phyloP scores from a whole-genome alignment of 78 protist genomes.

The Dictyostelium capitatum region DNA sequence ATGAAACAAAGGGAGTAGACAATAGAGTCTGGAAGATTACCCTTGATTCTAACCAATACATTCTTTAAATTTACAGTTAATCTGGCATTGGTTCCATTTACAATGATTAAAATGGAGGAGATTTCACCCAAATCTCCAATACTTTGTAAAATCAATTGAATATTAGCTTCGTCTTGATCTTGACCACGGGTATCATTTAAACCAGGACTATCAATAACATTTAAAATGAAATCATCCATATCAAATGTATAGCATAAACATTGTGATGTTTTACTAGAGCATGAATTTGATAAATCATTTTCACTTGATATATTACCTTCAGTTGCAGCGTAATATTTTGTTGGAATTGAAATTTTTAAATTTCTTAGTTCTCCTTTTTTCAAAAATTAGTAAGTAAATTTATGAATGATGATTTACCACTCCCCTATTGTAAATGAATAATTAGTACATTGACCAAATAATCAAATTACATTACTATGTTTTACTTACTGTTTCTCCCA shows the following conservation, averaged over 20 bases:
- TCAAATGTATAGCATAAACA: neutral
- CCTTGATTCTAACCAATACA: neutral
- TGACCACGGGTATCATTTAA: conserved; percentile 6
- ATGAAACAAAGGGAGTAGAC: neutral
- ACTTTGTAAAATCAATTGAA: neutral
- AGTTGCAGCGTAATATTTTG: neutral
- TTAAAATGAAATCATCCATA: neutral
- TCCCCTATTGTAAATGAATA: neutral
- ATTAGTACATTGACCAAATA: too few relatives aligned
- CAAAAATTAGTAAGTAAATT: neutral
- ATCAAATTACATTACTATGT: too few relatives aligned
- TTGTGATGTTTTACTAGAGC: neutral
- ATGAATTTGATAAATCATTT: neutral
- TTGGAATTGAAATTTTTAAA: conserved; percentile 9
- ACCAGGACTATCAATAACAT: conserved; percentile 37
- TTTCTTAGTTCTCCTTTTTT: neutral
- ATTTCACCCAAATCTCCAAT: neutral
- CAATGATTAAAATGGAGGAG: neutral
- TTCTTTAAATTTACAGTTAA: neutral
- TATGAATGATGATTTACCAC: conserved; percentile 34
- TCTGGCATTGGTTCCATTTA: conserved; percentile 11
- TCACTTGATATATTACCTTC: neutral
- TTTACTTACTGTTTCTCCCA: neutral
- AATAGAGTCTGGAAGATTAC: conserved; percentile 5
- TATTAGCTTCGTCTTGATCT: conserved; percentile 37